Base-by-base conservation (phyloP, 2,329 filamentous ascomycete species). In the Pseudocercospora crystallina region DNA sequence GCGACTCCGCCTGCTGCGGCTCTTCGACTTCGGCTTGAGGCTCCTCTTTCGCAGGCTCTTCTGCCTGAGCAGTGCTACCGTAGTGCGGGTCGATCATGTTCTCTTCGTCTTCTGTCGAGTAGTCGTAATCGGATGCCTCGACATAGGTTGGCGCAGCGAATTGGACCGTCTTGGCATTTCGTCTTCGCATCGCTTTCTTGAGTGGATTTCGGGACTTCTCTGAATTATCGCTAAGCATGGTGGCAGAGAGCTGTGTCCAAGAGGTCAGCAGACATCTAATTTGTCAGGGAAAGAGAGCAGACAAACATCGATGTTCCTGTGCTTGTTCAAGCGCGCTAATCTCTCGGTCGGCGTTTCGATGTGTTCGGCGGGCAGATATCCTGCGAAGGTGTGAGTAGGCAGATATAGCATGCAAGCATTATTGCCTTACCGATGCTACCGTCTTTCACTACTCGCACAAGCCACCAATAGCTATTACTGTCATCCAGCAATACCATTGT, bases 381-480 rank as follows among this genome's bases (percentile, higher is more conserved):
- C 92, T 96, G n/a, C 30, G 13, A 9, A 12, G 32, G 45, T 49
- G 40, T 59, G 33, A 56, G 30, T 45, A 26, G 20, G 20, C 20
- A 26, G 20, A 7, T 7, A 33, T 20, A 9, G 20, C 14, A 30
- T 31, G 38, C 31, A 34, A 36, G 8, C 12, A 33, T 20, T 32
- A 9, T n/a, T 40, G 35, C 15, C 36, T 54, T 70, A 85, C 83
- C 84, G 71, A 99, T 99, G 69, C 90, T 97, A 70, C 89, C 95
- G 72, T 99, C 94, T 71, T 97, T 97, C 46, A 97, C 91, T 39
- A 99, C 89, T 59, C 92, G 82, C 11, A 99, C 94, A 54, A 99
- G 82, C 94, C 94, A 99, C 94, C 94, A 99, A 71, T 99, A 99
- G 73, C 91, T 97, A 75, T 99, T 99, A 74, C 90, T 97, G 65